Percentiles rank a stretch among this genome's conserved stretches.
phyloP scores from a whole-genome alignment of 768 basidiomycete species.

The Lepiota brunneoincarnata region DNA sequence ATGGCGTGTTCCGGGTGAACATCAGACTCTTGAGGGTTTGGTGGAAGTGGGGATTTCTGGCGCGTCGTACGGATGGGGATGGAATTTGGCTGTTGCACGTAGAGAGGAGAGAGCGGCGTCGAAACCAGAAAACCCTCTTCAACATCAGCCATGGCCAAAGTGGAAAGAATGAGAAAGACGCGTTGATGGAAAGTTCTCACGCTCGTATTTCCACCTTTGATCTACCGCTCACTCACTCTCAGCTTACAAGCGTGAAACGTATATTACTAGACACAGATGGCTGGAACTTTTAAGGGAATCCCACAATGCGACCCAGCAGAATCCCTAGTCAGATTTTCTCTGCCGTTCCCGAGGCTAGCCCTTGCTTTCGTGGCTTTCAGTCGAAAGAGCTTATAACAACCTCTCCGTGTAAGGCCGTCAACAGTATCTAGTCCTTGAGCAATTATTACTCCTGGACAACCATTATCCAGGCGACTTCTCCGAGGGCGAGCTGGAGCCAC shows the following conservation, averaged over 20 bases:
- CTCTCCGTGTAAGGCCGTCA: no score
- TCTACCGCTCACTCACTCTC: neutral
- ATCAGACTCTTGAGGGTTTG: conserved; percentile 38
- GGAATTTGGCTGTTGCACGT: conserved; percentile 47
- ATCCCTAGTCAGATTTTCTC: no score
- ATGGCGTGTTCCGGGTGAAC: conserved; percentile 73
- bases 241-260: neutral
- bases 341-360: neutral
- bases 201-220: neutral
- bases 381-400: no score
- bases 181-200: conserved; percentile 9
- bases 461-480: neutral
- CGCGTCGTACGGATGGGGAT: conserved; percentile 59
- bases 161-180: neutral
- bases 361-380: no score
- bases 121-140: conserved; percentile 47
- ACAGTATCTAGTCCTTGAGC: no score
- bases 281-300: neutral
- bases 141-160: conserved; percentile 21
- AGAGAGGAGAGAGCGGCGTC: conserved; percentile 64
- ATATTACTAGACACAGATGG: neutral
- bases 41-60: conserved; percentile 47
- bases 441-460: neutral
- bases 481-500: conserved; percentile 2
- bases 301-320: neutral